phyloP scores from a whole-genome alignment of 192 early-diverging fungal genomes.

The Coemansia sp. region DNA sequence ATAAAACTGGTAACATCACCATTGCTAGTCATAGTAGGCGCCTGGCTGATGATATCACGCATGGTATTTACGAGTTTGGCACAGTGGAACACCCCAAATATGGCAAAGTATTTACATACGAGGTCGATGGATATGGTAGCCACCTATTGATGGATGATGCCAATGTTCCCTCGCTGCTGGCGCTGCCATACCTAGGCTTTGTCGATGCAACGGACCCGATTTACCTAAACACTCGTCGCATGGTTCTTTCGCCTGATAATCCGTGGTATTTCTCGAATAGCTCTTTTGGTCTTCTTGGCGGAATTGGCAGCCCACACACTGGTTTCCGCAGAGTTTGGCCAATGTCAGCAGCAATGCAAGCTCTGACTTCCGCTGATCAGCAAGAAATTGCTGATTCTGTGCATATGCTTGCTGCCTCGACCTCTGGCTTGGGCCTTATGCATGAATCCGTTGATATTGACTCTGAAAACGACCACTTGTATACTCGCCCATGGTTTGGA shows the following conservation, averaged over 20 bases:
- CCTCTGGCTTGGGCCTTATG: slow-evolving; percentile 56
- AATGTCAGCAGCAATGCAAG: slow-evolving; percentile 56
- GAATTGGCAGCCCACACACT: slow-evolving; percentile 60
- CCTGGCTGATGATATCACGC: slow-evolving; percentile 50
- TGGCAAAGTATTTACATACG: slow-evolving; percentile 60
- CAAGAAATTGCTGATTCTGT: slow-evolving; percentile 46
- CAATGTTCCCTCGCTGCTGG: slow-evolving; percentile 59
- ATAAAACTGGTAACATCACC: slow-evolving; percentile 7
- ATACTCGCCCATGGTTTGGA: slow-evolving; percentile 57
- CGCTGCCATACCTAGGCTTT: slow-evolving; percentile 60
- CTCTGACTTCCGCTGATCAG: slow-evolving; percentile 38
- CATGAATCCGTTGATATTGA: slow-evolving; percentile 59
- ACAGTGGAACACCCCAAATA: slow-evolving; percentile 49
- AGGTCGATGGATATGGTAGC: slow-evolving; percentile 64
- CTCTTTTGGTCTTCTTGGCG: slow-evolving; percentile 13
- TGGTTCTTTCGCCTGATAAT: slow-evolving; percentile 56
- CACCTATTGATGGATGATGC: slow-evolving; percentile 67
- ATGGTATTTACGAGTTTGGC: slow-evolving; percentile 53
- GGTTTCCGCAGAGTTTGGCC: slow-evolving; percentile 59
- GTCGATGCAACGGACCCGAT: slow-evolving; percentile 37
- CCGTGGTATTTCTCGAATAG: slow-evolving; percentile 62
- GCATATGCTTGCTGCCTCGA: slow-evolving; percentile 41
- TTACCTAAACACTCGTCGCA: slow-evolving; percentile 56
- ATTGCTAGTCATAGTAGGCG: slow-evolving; percentile 7
- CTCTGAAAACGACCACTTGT: slow-evolving; percentile 18